Conservation (phyloP, 2,329 filamentous ascomycete species). For the Myriangium duriaei region DNA sequence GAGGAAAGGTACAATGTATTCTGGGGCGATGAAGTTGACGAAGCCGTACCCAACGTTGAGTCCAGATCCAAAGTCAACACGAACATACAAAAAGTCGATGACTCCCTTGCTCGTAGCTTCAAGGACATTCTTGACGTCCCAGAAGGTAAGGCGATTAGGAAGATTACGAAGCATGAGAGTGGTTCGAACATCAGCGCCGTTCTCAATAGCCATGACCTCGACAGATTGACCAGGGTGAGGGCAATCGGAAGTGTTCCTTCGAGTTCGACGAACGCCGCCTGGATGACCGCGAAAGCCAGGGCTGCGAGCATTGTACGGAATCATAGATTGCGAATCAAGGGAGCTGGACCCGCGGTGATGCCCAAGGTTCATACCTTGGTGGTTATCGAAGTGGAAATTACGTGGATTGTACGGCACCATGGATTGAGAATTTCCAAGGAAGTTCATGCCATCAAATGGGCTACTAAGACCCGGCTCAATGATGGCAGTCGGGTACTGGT, state of each 20-base stretch:
- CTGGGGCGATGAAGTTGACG: conserved; percentile 78
- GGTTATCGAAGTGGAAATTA: background rate
- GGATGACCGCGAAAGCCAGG: conserved; percentile 12
- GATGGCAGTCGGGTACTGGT: background rate
- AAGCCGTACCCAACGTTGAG: conserved; percentile 88
- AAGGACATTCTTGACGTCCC: conserved; percentile 57
- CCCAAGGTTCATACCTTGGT: background rate
- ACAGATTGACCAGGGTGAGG: conserved; percentile 28
- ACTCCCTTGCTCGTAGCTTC: conserved; percentile 62
- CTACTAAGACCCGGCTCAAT: background rate
- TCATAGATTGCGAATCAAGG: background rate
- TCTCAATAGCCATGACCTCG: conserved; percentile 24
- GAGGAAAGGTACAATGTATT: conserved; percentile 52
- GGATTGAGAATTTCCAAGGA: background rate
- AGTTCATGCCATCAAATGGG: background rate
- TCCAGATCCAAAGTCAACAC: conserved; percentile 49
- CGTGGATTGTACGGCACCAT: background rate
- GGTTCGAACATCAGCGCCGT: conserved; percentile 38
- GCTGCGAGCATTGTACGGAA: conserved; percentile 5
- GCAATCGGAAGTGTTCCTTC: background rate
- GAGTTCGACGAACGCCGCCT: background rate
- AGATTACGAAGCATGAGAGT: conserved; percentile 84
- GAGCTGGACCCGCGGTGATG: background rate
- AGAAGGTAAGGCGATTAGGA: conserved; percentile 70
- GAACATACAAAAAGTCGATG: conserved; percentile 90